A percentile compares a stretch with the other conserved stretches of the same genome.
Conservation (phyloP, 129 eudicot species). For the Saussurea involucrata region DNA sequence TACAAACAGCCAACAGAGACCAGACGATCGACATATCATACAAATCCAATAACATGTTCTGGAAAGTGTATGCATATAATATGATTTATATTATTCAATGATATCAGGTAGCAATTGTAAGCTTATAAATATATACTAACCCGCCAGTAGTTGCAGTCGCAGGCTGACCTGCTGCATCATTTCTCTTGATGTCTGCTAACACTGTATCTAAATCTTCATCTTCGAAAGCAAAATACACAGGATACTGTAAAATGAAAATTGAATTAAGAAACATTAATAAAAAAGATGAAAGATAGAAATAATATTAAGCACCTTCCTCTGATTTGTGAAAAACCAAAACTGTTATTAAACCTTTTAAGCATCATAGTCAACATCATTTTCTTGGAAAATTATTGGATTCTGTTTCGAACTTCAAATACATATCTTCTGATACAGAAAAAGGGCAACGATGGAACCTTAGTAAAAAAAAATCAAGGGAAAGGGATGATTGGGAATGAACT, state of each 20-base stretch:
- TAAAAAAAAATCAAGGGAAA: neutral
- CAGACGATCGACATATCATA: slow-evolving; percentile 1
- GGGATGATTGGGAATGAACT: neutral
- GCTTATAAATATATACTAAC: slow-evolving; percentile 43
- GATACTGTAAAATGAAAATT: slow-evolving; percentile 61
- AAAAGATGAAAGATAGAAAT: neutral
- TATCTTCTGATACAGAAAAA: neutral
- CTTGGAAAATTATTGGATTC: neutral
- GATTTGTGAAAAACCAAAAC: neutral
- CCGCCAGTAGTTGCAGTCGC: slow-evolving; percentile 99
- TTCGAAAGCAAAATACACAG: slow-evolving; percentile 96
- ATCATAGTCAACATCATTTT: neutral
- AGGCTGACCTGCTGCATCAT: slow-evolving; percentile 92
- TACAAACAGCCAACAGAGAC: neutral
- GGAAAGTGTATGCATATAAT: neutral
- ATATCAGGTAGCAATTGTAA: neutral
- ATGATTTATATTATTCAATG: neutral
- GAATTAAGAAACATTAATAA: neutral
- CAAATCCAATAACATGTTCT: neutral
- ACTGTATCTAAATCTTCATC: slow-evolving; percentile 68
- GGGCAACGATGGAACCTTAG: neutral
- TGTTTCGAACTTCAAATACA: neutral
- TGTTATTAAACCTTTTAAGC: slow-evolving; percentile 8
- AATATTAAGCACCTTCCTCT: neutral
- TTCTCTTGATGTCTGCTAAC: slow-evolving; percentile 75